Evolutionary conservation across 2,329 filamentous ascomycete genomes (phyloP).

Genomic region (Fonsecaea pedrosoi): DNA sequence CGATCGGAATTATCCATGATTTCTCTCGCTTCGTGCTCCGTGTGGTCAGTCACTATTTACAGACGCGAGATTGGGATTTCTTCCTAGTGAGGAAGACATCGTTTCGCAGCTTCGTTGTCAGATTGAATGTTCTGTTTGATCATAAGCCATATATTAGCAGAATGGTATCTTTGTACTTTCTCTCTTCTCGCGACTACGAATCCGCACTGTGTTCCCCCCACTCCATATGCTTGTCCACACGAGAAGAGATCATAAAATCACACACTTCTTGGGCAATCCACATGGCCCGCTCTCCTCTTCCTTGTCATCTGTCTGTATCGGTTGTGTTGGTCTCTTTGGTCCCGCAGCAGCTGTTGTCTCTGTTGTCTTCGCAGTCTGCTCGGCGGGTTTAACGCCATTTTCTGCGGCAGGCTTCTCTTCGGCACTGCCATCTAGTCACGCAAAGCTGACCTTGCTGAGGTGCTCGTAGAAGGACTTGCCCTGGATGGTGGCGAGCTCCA

Average conservation of each 20-base stretch:
- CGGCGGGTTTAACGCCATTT: slow-evolving; percentile 40
- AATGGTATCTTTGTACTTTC: slow-evolving; percentile 14
- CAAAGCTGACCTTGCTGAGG: slow-evolving; percentile 72
- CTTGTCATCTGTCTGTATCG: slow-evolving; percentile 52
- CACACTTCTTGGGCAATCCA: slow-evolving; percentile 77
- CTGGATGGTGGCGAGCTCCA: slow-evolving; percentile 80
- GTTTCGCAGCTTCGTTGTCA: background rate
- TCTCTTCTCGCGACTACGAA: background rate
- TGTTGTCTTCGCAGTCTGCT: slow-evolving; percentile 37
- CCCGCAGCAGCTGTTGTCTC: slow-evolving; percentile 38
- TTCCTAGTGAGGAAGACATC: too few species aligned
- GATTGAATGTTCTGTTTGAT: background rate
- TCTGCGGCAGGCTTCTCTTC: slow-evolving; percentile 41
- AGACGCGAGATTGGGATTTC: too few species aligned
- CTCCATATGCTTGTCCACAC: background rate
- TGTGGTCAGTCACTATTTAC: background rate
- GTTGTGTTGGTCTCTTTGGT: slow-evolving; percentile 39
- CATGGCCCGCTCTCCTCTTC: slow-evolving; percentile 69
- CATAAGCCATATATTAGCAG: background rate
- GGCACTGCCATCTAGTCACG: slow-evolving; percentile 76
- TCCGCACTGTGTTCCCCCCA: background rate
- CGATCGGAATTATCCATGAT: background rate
- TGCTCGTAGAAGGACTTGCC: slow-evolving; percentile 83
- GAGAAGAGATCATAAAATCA: slow-evolving; percentile 60
- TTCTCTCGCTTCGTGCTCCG: too few species aligned